A percentile compares a stretch with the other conserved stretches of the same genome.
Conservation (phyloP, 2,329 filamentous ascomycete species). For the Ceratocystis alfenasii region DNA sequence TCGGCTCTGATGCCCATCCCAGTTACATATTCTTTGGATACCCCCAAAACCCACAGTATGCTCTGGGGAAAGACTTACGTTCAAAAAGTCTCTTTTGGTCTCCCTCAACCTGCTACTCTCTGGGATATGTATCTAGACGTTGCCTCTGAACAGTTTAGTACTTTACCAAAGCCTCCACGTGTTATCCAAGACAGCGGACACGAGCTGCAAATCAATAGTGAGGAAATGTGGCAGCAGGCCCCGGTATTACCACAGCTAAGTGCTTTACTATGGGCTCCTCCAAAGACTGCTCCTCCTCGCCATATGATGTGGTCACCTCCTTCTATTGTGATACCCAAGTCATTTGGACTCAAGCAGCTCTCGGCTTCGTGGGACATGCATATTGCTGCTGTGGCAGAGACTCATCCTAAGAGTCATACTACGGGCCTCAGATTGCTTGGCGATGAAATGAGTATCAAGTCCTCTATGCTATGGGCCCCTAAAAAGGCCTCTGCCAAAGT, state of each 20-base stretch:
- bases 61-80: constrained; percentile 8
- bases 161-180: background rate
- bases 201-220: constrained; percentile 14
- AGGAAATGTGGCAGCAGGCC: constrained; percentile 2
- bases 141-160: constrained; percentile 5
- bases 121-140: constrained; percentile 19
- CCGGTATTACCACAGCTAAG: background rate
- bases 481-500: background rate
- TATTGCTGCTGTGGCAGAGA: background rate
- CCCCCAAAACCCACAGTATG: background rate
- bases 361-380: constrained; percentile 17
- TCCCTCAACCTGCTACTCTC: constrained; percentile 12
- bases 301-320: constrained; percentile 15
- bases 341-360: constrained; percentile 15
- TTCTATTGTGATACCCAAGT: background rate
- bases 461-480: constrained; percentile 9
- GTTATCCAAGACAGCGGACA: background rate
- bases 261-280: constrained; percentile 15
- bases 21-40: background rate
- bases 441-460: background rate
- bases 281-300: background rate
- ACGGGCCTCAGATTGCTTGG: background rate
- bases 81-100: constrained; percentile 10
- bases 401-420: background rate
- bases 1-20: background rate